Percentiles rank a stretch among this genome's conserved stretches.
Evolutionary conservation across 2,329 filamentous ascomycete genomes (phyloP).

Genomic region (Botrytis medusae): DNA sequence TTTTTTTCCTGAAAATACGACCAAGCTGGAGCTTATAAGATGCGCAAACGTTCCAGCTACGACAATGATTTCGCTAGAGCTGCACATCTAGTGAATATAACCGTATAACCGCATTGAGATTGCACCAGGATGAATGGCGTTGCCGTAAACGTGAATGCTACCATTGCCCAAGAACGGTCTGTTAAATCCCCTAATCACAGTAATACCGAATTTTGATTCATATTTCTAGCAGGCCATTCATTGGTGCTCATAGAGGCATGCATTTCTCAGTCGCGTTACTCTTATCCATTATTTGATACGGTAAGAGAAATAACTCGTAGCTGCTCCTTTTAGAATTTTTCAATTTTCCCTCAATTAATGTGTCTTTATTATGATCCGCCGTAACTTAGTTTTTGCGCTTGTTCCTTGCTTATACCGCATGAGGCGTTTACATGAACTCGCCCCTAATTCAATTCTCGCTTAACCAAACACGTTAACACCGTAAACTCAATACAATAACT

Average conservation of each 20-base stretch:
- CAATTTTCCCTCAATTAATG: neutral
- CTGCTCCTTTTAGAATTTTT: neutral
- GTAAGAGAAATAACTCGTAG: neutral
- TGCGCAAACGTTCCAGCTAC: neutral
- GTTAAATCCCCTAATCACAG: too few relatives aligned
- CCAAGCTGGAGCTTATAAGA: neutral
- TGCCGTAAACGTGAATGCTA: neutral
- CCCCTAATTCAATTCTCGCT: neutral
- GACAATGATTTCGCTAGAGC: too few relatives aligned
- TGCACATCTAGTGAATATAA: neutral
- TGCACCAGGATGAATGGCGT: neutral
- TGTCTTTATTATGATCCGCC: rapidly evolving
- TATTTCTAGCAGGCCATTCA: neutral
- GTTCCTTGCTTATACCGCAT: neutral
- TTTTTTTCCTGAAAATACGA: neutral
- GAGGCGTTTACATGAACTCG: neutral
- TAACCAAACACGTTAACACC: neutral
- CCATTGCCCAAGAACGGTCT: too few relatives aligned
- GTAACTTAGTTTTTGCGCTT: neutral
- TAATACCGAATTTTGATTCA: too few relatives aligned
- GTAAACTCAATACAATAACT: neutral
- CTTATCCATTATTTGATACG: neutral
- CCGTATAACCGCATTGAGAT: neutral
- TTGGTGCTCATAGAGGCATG: neutral
- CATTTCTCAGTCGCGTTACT: neutral